Percentiles rank a stretch among this genome's conserved stretches.
Conservation (phyloP, 345 rosid species). For the Nasturtium officinale region DNA sequence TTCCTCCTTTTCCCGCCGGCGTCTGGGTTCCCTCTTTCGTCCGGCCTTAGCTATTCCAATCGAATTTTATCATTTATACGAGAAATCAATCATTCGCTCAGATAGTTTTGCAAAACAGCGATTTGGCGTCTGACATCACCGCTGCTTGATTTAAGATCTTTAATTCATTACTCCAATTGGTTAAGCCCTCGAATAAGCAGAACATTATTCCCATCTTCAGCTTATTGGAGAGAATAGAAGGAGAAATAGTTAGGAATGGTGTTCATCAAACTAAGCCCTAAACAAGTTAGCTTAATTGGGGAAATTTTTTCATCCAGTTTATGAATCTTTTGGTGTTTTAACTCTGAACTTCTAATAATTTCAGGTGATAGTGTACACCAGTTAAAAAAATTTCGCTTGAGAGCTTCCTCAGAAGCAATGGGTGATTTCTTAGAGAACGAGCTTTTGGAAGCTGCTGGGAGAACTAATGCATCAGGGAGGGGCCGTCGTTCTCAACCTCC, state of each 20-base stretch:
- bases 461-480: conserved; percentile 64
- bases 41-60: background rate
- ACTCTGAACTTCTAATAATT: background rate
- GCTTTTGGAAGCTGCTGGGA: conserved; percentile 98
- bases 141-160: conserved; percentile 4
- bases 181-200: background rate
- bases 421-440: conserved; percentile 86
- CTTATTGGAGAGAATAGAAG: background rate
- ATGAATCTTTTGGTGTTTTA: background rate
- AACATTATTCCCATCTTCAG: background rate
- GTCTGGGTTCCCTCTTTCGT: background rate
- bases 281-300: background rate
- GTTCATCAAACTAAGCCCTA: background rate
- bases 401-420: conserved; percentile 45
- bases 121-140: conserved; percentile 8
- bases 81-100: background rate
- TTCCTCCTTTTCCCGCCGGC: conserved; percentile 1
- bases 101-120: background rate
- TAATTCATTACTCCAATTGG: background rate
- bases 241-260: background rate
- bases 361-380: conserved; percentile 35
- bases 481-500: conserved; percentile 58
- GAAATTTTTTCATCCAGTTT: background rate
- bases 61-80: background rate
- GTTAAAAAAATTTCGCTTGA: background rate